Evolutionary conservation across 306 rosid species (phyloP).

Genomic region (Hylodesmum podocarpum): DNA sequence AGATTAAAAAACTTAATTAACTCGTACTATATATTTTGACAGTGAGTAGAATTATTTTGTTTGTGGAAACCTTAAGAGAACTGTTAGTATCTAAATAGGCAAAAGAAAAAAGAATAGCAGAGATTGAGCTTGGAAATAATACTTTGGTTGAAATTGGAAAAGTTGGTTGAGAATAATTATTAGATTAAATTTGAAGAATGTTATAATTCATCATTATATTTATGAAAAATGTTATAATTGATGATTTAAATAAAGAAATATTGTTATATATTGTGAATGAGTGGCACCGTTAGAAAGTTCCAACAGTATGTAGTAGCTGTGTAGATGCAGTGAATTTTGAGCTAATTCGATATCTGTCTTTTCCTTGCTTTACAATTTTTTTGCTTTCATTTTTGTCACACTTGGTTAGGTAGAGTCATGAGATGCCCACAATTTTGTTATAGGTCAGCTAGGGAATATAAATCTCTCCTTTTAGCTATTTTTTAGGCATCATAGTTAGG

Average conservation of each 20-base stretch:
- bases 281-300: background rate
- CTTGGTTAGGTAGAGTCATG: conserved; percentile 20
- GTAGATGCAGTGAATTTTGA: conserved; percentile 11
- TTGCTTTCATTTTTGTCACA: background rate
- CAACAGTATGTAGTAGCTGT: background rate
- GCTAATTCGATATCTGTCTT: conserved; percentile 14
- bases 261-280: background rate
- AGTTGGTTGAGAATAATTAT: no score
- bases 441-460: conserved; percentile 28
- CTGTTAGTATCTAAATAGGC: no score
- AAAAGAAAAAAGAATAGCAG: no score
- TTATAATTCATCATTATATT: no score
- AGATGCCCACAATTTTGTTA: background rate
- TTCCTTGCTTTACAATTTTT: background rate
- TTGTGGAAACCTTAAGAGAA: no score
- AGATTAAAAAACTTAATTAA: no score
- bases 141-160: no score
- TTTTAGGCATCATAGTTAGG: background rate
- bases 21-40: no score
- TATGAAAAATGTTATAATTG: background rate
- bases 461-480: conserved; percentile 15
- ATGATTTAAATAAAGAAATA: background rate
- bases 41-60: no score
- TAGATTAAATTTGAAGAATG: no score
- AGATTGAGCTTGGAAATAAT: no score